These are phyloP conservation scores for Chrysosporium queenslandicum DNA, from an alignment of 2,329 filamentous ascomycete genomes.

Conservation along the genomic window DNA sequence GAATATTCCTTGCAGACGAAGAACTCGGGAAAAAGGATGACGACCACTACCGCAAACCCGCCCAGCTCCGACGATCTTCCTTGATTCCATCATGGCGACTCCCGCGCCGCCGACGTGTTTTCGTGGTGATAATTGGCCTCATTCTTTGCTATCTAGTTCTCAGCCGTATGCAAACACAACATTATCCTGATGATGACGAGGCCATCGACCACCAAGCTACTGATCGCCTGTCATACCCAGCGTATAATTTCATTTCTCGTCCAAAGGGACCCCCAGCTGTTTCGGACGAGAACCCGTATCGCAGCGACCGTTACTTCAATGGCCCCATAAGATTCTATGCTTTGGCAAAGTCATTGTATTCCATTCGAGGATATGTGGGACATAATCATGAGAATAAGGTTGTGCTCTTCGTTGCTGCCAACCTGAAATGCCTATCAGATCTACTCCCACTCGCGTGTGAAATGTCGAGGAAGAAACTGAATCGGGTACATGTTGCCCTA, in stretches of 20 bases:
- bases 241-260: slow-evolving; percentile 1
- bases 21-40: slow-evolving; percentile 58
- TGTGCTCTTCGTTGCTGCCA: slow-evolving; percentile 69
- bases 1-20: slow-evolving; percentile 41
- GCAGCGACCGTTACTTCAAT: slow-evolving; percentile 46
- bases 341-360: slow-evolving; percentile 54
- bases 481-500: slow-evolving; percentile 70
- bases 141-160: slow-evolving; percentile 54
- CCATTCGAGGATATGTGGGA: slow-evolving; percentile 47
- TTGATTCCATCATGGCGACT: slow-evolving; percentile 28
- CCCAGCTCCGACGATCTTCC: slow-evolving; percentile 22
- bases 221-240: not conserved
- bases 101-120: slow-evolving; percentile 42
- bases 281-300: slow-evolving; percentile 17
- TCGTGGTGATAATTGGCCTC: slow-evolving; percentile 40
- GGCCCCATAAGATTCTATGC: slow-evolving; percentile 60
- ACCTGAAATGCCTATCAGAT: slow-evolving; percentile 58
- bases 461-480: slow-evolving; percentile 62
- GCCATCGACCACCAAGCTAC: not conserved
- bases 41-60: slow-evolving; percentile 41
- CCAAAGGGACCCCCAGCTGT: slow-evolving; percentile 15
- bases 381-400: slow-evolving; percentile 51
- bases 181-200: slow-evolving; percentile 10
- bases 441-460: slow-evolving; percentile 76
- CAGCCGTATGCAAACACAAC: slow-evolving; percentile 20